Conservation (phyloP, 83 land plant species). For the Thuja plicata region DNA sequence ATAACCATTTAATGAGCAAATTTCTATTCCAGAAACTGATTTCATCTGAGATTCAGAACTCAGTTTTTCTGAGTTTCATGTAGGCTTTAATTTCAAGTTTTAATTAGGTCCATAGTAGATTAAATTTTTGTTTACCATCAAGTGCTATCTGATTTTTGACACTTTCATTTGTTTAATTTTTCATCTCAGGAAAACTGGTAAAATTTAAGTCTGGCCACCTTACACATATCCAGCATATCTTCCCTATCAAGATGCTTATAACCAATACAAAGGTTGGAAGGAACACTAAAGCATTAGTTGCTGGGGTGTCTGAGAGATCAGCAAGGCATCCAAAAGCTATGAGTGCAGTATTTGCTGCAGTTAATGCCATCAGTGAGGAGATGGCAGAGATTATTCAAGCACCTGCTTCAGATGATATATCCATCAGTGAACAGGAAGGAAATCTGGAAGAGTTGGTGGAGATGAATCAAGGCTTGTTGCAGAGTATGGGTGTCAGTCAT, state of each 20-base stretch:
- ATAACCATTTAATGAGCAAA: background rate
- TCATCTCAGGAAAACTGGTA: conserved; percentile 75
- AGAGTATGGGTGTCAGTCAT: conserved; percentile 93
- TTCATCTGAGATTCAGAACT: background rate
- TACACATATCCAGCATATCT: conserved; percentile 49
- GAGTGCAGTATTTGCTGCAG: conserved; percentile 72
- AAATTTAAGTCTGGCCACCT: conserved; percentile 67
- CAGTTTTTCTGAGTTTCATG: background rate
- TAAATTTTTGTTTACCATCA: too few species aligned
- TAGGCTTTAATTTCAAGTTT: background rate
- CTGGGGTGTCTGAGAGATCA: conserved; percentile 78
- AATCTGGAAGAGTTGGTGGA: conserved; percentile 80
- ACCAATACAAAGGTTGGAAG: conserved; percentile 90
- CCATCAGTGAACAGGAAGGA: conserved; percentile 56
- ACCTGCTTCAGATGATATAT: conserved; percentile 38
- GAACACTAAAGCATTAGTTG: conserved; percentile 89
- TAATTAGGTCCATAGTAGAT: background rate
- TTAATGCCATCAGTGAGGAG: conserved; percentile 80
- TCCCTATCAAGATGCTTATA: conserved; percentile 84
- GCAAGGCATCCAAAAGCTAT: conserved; percentile 75
- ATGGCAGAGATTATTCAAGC: conserved; percentile 63
- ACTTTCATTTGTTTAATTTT: background rate
- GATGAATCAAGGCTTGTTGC: conserved; percentile 94
- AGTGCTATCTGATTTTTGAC: background rate
- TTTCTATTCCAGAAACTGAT: background rate